phyloP scores from a whole-genome alignment of 2,329 filamentous ascomycete species.

The Apiospora kogelbergensis region DNA sequence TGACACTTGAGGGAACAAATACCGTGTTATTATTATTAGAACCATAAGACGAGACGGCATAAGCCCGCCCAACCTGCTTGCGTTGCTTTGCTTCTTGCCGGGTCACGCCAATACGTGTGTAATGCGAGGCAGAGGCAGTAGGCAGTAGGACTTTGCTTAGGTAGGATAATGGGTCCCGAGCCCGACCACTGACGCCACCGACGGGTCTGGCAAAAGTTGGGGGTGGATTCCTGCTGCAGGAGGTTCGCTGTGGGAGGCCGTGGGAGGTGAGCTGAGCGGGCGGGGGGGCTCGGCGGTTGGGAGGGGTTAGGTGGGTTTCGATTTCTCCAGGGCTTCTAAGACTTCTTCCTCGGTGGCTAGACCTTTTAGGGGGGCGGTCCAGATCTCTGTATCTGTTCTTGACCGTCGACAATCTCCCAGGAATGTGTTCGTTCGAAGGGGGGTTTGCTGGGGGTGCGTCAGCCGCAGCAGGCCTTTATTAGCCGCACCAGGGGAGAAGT shows the following conservation, averaged over 20 bases:
- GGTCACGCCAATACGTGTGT: not conserved
- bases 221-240: not conserved
- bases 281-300: not conserved
- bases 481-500: not conserved
- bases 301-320: not conserved
- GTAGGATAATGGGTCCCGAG: not conserved
- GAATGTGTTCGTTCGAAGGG: not conserved
- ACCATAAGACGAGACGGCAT: not conserved
- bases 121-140: not conserved
- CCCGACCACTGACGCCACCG: constrained; percentile 1
- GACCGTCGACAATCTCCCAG: not conserved
- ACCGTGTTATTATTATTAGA: not conserved
- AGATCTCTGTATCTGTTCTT: not conserved
- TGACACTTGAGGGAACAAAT: not conserved
- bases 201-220: constrained; percentile 6
- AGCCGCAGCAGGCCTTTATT: not conserved
- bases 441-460: not conserved
- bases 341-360: not conserved
- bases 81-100: not conserved
- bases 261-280: not conserved
- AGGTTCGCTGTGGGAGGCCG: not conserved
- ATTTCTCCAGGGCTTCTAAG: no score
- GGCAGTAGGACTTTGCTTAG: not conserved
- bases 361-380: not conserved
- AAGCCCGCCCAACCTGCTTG: not conserved